Evolutionary conservation across 129 eudicot genomes (phyloP), one percentile per base, ranked within the genome.

Genomic region (Erigeron canadensis): DNA sequence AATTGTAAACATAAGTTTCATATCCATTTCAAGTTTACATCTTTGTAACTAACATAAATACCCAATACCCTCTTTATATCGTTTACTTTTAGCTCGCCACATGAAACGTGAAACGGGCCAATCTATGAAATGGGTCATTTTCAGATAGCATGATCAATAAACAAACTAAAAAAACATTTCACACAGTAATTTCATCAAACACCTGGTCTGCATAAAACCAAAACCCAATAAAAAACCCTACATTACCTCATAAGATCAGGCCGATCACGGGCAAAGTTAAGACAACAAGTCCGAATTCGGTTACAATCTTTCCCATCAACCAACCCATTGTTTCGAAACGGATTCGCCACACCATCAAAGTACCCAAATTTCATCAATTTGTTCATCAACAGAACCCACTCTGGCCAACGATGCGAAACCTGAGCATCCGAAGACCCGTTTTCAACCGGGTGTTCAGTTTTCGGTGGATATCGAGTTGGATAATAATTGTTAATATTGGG

Each of bases 311-410:
- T 87, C 8, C 66, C 74, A 59, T 84, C 85, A 72, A 84, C 38
- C 65, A 77, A 63, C 1, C 71, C 68, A 10, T 54, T 81, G 40
- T 40, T 77, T 37, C 69, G 75, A 64, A 89, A 81, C 21, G 89
- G 87, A 65, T 76, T 63, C 45, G 78, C 88, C 42, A 77, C 60
- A 51, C 59, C 74, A 2, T 81, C 88, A 67, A 87, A 85, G 53
- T 87, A 90, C 16, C 96, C 96, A 22, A 38, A 71, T 70, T 74
- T 79, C 65, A 74, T 47, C 76, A 90, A 73, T 38, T 73, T 80
- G 55, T 81, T 83, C 91, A 87, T 85, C 75, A 90, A 85, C n/a
- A 34, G 77, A 41, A 77, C 83, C 97, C 97, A 90, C 67, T 90
- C 96, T 8, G 84, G 83, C 96, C 95, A 87, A 10, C 75, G 87